Conservation (phyloP, 495 filamentous ascomycete species). For the Lasiosphaeris hirsuta region DNA sequence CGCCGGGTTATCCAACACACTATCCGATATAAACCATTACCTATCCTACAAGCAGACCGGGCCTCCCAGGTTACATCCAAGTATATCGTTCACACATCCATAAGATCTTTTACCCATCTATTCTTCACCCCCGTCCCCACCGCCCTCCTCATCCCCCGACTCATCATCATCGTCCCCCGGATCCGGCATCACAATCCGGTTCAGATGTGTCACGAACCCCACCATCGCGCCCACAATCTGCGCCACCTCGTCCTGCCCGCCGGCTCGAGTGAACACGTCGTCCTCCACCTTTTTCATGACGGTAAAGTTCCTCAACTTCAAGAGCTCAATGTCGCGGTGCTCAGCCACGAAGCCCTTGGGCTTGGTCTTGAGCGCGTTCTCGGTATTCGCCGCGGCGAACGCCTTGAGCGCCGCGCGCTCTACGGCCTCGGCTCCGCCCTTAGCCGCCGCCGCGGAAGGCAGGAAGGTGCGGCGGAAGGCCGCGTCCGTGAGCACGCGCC, state of each 20-base stretch:
- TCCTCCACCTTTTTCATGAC: slow-evolving; percentile 61
- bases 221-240: slow-evolving; percentile 48
- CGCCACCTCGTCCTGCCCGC: slow-evolving; percentile 52
- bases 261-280: slow-evolving; percentile 45
- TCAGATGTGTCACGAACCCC: slow-evolving; percentile 54
- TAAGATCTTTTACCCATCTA: too few relatives aligned
- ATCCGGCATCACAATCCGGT: slow-evolving; percentile 50
- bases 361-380: slow-evolving; percentile 75
- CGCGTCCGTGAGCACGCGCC: slow-evolving; percentile 56
- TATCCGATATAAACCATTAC: too few relatives aligned
- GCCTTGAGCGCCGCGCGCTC: slow-evolving; percentile 50
- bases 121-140: neutral
- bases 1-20: too few relatives aligned
- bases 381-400: slow-evolving; percentile 63
- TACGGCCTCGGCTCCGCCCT: slow-evolving; percentile 35
- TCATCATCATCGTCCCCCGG: slow-evolving; percentile 38
- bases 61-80: too few relatives aligned
- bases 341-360: slow-evolving; percentile 78
- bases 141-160: slow-evolving; percentile 22
- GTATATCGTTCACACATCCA: too few relatives aligned
- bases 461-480: slow-evolving; percentile 62
- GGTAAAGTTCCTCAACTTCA: slow-evolving; percentile 74
- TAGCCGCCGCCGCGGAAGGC: slow-evolving; percentile 26
- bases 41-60: too few relatives aligned
- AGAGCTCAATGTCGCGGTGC: slow-evolving; percentile 69